Evolutionary conservation across 768 basidiomycete species (phyloP).

Genomic region (Sarcodon aspratus): DNA sequence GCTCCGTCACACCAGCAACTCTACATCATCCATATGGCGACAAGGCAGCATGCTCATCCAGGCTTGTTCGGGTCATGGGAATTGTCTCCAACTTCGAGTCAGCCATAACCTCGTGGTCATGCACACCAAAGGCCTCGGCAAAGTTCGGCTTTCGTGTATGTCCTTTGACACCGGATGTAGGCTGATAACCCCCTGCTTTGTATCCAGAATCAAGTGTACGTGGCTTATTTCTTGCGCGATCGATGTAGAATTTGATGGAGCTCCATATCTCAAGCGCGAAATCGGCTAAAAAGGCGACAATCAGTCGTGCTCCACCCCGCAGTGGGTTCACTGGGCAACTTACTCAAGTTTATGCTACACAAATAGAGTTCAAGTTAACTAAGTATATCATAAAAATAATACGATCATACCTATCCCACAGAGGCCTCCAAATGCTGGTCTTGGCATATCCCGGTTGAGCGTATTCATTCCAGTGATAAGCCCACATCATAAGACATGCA

Average conservation of each 20-base stretch:
- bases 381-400: neutral
- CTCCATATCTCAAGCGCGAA: constrained; percentile 52
- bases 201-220: neutral
- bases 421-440: constrained; percentile 55
- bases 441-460: constrained; percentile 24
- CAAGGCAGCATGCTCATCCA: too few species aligned
- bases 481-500: constrained; percentile 70
- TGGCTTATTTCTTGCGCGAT: constrained; percentile 23
- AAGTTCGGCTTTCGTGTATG: neutral
- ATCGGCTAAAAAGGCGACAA: constrained; percentile 32
- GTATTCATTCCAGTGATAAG: constrained; percentile 69
- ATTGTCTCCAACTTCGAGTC: constrained; percentile 13
- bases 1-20: too few species aligned
- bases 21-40: too few species aligned
- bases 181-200: too few species aligned
- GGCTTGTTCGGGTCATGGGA: too few species aligned
- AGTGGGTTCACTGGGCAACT: constrained; percentile 8
- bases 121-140: constrained; percentile 1
- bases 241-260: constrained; percentile 53
- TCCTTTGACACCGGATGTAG: neutral
- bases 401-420: constrained; percentile 45
- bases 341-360: constrained; percentile 34
- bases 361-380: constrained; percentile 3
- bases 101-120: constrained; percentile 13
- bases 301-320: neutral